Evolutionary conservation across 2,329 filamentous ascomycete genomes (phyloP), one percentile per base, ranked within the genome.

Genomic region (Beauveria bassiana): DNA sequence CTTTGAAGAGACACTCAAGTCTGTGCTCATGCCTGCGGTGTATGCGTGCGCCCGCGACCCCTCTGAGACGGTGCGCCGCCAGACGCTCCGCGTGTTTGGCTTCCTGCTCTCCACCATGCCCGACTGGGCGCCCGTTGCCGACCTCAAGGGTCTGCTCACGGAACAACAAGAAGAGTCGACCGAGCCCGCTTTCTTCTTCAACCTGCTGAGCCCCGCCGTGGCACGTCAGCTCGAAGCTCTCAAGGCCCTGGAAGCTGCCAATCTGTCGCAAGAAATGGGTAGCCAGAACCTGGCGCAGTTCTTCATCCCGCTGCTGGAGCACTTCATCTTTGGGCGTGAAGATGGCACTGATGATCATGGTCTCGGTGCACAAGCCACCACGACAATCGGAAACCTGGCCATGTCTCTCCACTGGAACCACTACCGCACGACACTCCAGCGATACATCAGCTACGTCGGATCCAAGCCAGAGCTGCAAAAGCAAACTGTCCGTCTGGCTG

Each of bases 301-400:
- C 69, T 91, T 98, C 70, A 84, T 99, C 46, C 96, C 95, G 0
- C 79, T 99, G 22, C 80, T 98, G 10, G 95, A 99, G 70, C 93
- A 97, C 71, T 98, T 97, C 70, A 88, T 97, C 26, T 93, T 96
- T 70, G 89, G 92, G 62, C 86, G 89, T 63, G 85, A 84, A 5
- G 89, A 91, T 53, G 80, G 81, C 9, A 79, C 73, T 24, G 91
- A 96, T 71, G 92, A 91, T 42, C 89, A 96, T 67, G 93, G 92
- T 55, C 80, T 98, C 59, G 87, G 91, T 55, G 91, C 92, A 18
- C 91, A 97, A 72, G 87, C 93, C 5, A 88, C 92, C n/a, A 84
- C 81, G 10, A 89, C 92, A 0, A 88, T 99, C 63, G 88, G 90
- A 2, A 80, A 82, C 28, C 74, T 99, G 61, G 86, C 89, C 5